phyloP scores from a whole-genome alignment of 140 eudicot genomes.

The Bidens hawaiensis region DNA sequence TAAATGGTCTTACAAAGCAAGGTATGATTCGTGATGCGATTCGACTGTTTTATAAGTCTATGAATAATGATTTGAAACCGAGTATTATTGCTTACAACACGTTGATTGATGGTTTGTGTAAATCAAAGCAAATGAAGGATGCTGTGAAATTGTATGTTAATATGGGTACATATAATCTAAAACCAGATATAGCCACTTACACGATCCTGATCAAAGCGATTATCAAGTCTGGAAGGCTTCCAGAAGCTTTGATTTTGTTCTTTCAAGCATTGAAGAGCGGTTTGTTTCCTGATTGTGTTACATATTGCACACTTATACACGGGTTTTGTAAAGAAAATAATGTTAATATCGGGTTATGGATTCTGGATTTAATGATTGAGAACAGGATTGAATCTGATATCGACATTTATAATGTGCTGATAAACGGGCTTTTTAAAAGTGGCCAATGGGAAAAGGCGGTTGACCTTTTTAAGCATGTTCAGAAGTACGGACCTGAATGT shows the following conservation, averaged over 20 bases:
- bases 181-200: conserved; percentile 56
- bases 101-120: conserved; percentile 56
- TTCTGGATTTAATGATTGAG: conserved; percentile 45
- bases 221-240: conserved; percentile 30
- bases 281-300: conserved; percentile 45
- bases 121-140: conserved; percentile 35
- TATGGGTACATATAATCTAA: conserved; percentile 32
- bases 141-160: conserved; percentile 41
- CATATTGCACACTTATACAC: conserved; percentile 59
- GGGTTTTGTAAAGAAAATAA: conserved; percentile 50
- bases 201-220: conserved; percentile 51
- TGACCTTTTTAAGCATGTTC: conserved; percentile 39
- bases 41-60: conserved; percentile 43
- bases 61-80: conserved; percentile 32
- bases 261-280: conserved; percentile 45
- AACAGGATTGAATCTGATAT: conserved; percentile 56
- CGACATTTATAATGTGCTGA: conserved; percentile 45
- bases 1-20: conserved; percentile 56
- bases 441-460: conserved; percentile 27
- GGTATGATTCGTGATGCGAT: conserved; percentile 52
- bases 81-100: conserved; percentile 39
- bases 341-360: conserved; percentile 33
- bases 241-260: conserved; percentile 41
- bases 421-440: conserved; percentile 32
- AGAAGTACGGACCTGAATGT: conserved; percentile 48